Conservation (phyloP, 2,329 filamentous ascomycete genomes). For the Coniochaeta hoffmannii region DNA sequence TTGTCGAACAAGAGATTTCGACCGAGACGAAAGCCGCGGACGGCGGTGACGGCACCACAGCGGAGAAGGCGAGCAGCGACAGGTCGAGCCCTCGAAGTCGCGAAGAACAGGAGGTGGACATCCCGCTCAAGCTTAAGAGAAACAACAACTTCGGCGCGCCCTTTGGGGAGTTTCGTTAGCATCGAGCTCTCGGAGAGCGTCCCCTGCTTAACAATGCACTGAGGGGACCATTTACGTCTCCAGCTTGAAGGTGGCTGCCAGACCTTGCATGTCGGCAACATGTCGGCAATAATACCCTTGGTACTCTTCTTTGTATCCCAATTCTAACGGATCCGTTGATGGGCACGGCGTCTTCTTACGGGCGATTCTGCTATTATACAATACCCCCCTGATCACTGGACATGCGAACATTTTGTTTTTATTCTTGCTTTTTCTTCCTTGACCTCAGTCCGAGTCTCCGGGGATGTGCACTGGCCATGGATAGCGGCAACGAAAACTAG, state of each 20-base stretch:
- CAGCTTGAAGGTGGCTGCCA: not conserved
- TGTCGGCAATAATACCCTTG: not conserved
- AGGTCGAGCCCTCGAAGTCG: conserved; percentile 17
- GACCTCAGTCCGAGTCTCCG: not conserved
- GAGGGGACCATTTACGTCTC: not conserved
- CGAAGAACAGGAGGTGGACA: conserved; percentile 29
- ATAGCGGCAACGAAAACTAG: not conserved
- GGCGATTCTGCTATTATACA: not conserved
- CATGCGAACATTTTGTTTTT: not conserved
- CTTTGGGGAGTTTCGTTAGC: conserved; percentile 25
- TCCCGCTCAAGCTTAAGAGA: conserved; percentile 36
- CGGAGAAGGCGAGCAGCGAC: conserved; percentile 12
- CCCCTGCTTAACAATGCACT: conserved; percentile 1
- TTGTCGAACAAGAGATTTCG: conserved; percentile 4
- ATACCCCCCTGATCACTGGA: not conserved
- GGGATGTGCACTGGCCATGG: not conserved
- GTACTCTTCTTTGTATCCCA: not conserved
- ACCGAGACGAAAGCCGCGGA: not conserved
- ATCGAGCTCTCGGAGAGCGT: conserved; percentile 2
- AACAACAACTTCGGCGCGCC: conserved; percentile 41
- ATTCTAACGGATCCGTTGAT: not conserved
- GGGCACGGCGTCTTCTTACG: not conserved
- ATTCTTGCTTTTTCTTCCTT: not conserved
- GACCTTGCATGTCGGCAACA: no score
- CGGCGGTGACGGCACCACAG: conserved; percentile 1